Percentiles rank a stretch among this genome's conserved stretches.
phyloP scores from a whole-genome alignment of 768 basidiomycete species.

The Tubosaeta sp. region DNA sequence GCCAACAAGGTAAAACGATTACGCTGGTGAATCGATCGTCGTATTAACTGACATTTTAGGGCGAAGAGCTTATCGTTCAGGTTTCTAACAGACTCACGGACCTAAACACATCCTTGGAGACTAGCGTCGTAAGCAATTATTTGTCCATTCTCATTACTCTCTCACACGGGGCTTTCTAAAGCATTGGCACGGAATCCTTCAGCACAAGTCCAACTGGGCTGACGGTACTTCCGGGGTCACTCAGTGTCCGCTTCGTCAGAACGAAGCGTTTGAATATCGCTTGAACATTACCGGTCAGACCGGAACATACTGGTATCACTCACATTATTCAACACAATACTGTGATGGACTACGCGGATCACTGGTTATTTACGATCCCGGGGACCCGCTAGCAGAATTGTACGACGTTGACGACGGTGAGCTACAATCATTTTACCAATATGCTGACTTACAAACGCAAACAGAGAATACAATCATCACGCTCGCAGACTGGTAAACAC shows the following conservation, averaged over 20 bases:
- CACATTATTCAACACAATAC: slow-evolving; percentile 44
- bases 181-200: slow-evolving; percentile 46
- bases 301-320: slow-evolving; percentile 42
- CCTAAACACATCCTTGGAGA: background rate
- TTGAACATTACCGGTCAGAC: slow-evolving; percentile 25
- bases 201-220: slow-evolving; percentile 34
- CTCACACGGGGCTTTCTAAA: background rate
- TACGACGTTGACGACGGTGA: slow-evolving; percentile 34
- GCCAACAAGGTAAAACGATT: background rate
- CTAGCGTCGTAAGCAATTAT: background rate
- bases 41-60: background rate
- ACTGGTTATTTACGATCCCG: slow-evolving; percentile 37
- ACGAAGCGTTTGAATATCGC: slow-evolving; percentile 35
- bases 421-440: background rate
- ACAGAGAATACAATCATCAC: slow-evolving; percentile 19
- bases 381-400: slow-evolving; percentile 9
- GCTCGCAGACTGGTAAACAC: slow-evolving; percentile 39
- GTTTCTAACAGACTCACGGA: slow-evolving; percentile 1
- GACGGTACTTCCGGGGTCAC: slow-evolving; percentile 42
- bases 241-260: slow-evolving; percentile 37
- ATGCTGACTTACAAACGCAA: background rate
- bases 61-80: background rate
- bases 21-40: too few species aligned
- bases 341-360: slow-evolving; percentile 29
- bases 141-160: background rate